Evolutionary conservation across 2,329 filamentous ascomycete species (phyloP).

Genomic region (Calonectria crousiana): DNA sequence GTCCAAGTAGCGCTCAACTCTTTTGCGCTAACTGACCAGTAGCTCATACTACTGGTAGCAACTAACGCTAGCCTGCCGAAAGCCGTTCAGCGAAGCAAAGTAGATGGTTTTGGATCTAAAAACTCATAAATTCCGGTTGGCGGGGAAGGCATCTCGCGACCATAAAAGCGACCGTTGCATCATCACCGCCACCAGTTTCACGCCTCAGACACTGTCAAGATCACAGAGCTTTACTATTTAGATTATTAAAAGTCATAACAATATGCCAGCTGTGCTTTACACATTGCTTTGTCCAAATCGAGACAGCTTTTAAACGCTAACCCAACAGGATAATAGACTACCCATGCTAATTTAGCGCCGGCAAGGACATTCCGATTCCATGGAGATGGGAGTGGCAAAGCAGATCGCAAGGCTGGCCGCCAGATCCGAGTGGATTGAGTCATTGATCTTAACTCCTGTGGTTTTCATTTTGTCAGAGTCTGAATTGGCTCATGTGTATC

Average conservation of each 20-base stretch:
- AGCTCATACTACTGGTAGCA: neutral
- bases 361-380: neutral
- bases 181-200: too few species aligned
- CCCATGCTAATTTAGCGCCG: neutral
- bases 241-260: neutral
- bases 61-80: neutral
- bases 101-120: too few species aligned
- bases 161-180: too few species aligned
- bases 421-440: neutral
- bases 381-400: neutral
- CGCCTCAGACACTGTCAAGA: too few species aligned
- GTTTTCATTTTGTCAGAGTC: too few species aligned
- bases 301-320: neutral
- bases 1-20: neutral
- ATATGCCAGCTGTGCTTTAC: neutral
- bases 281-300: too few species aligned
- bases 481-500: too few species aligned
- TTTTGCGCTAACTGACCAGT: neutral
- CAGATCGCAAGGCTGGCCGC: neutral
- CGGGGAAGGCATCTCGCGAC: too few species aligned
- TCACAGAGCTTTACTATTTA: too few species aligned
- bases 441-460: neutral
- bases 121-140: too few species aligned
- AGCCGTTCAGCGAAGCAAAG: neutral
- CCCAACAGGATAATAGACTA: neutral